Evolutionary conservation across 108 stramenopile species (phyloP).

Genomic region (Schizochytrium sp.): DNA sequence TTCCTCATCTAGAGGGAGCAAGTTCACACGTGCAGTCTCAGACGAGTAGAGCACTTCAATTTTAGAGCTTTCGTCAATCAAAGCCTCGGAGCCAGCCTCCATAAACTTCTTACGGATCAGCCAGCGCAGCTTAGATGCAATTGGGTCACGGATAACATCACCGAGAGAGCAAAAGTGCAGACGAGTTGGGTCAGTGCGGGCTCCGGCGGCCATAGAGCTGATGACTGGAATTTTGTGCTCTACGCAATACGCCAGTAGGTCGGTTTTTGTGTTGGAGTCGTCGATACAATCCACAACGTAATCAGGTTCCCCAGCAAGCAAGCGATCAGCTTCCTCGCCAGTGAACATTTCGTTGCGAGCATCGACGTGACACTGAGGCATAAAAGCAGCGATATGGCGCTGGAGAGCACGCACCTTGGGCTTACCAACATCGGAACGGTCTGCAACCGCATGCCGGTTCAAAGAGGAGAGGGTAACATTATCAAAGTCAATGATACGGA

Average conservation of each 20-base stretch:
- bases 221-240: conserved; percentile 82
- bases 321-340: conserved; percentile 62
- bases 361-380: conserved; percentile 72
- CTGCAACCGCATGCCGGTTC: conserved; percentile 97
- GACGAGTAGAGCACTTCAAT: conserved; percentile 60
- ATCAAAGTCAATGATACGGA: conserved; percentile 97
- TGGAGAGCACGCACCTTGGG: conserved; percentile 86
- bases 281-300: conserved; percentile 97
- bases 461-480: conserved; percentile 94
- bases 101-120: conserved; percentile 70
- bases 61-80: neutral
- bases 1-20: conserved; percentile 61
- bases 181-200: conserved; percentile 92
- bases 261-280: conserved; percentile 95
- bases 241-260: conserved; percentile 85
- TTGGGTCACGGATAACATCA: conserved; percentile 86
- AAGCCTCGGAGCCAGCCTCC: neutral
- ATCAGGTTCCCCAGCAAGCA: conserved; percentile 76
- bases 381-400: conserved; percentile 76
- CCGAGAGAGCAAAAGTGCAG: conserved; percentile 89
- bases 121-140: conserved; percentile 88
- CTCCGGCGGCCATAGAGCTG: conserved; percentile 96
- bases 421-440: conserved; percentile 88
- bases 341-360: conserved; percentile 71
- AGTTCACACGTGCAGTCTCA: conserved; percentile 26